A percentile compares a stretch with the other conserved stretches of the same genome.
Evolutionary conservation across 108 stramenopile species (phyloP).

Genomic region (Schizochytrium sp.): DNA sequence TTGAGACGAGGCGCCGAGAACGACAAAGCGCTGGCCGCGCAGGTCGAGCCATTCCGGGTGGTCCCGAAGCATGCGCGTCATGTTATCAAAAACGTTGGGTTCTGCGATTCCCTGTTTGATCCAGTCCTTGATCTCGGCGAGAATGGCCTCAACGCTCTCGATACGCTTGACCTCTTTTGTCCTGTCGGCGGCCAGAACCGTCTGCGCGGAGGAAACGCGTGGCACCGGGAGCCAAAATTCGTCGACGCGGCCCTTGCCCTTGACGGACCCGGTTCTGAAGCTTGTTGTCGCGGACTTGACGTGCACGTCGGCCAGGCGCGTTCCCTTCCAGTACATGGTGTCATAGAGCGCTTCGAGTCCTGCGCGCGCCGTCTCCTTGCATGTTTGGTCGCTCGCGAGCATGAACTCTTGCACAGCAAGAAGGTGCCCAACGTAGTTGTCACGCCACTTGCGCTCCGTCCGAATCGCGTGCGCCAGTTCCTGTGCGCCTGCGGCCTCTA

Average conservation of each 20-base stretch:
- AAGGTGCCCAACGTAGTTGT: neutral
- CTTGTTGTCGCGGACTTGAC: neutral
- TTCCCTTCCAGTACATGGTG: neutral
- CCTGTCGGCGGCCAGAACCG: neutral
- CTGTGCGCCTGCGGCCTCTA: neutral
- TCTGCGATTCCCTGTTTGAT: neutral
- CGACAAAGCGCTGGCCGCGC: neutral
- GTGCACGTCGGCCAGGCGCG: neutral
- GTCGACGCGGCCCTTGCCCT: neutral
- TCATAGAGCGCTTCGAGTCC: neutral
- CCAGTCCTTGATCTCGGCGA: neutral
- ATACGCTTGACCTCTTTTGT: neutral
- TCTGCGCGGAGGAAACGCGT: neutral
- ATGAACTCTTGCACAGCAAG: neutral
- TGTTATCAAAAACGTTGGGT: neutral
- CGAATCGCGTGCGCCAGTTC: neutral
- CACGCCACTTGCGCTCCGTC: neutral
- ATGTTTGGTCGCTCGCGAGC: neutral
- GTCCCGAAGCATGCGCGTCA: neutral
- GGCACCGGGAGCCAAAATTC: neutral
- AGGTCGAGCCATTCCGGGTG: neutral
- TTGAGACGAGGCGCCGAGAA: constrained; percentile 2
- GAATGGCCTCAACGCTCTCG: neutral
- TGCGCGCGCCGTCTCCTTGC: neutral
- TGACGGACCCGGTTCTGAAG: neutral